These are phyloP conservation scores for Codiaeum variegatum DNA, from an alignment of 441 rosid species.

Conservation along the genomic window DNA sequence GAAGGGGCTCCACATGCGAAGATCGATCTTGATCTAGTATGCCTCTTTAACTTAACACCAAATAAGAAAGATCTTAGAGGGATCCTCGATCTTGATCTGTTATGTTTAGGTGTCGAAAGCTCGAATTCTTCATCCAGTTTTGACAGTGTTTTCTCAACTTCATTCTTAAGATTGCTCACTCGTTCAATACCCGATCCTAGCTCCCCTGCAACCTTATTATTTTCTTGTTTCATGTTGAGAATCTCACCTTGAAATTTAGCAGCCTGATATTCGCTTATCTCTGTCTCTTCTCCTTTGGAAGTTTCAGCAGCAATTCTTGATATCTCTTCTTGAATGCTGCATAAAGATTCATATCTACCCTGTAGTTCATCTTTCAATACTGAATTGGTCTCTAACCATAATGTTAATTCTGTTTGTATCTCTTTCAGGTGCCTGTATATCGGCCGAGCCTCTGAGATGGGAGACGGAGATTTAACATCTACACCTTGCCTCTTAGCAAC, in stretches of 20 bases:
- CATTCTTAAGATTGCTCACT: slow-evolving; percentile 40
- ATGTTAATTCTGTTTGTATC: slow-evolving; percentile 58
- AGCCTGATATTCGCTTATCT: slow-evolving; percentile 53
- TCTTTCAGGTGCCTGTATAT: slow-evolving; percentile 72
- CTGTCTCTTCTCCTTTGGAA: slow-evolving; percentile 28
- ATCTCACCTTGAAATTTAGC: slow-evolving; percentile 85
- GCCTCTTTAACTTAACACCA: slow-evolving; percentile 73
- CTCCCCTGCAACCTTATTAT: slow-evolving; percentile 55
- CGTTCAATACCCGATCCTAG: slow-evolving; percentile 47
- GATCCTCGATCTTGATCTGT: slow-evolving; percentile 45
- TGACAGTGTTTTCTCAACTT: slow-evolving; percentile 45
- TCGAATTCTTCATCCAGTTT: slow-evolving; percentile 57
- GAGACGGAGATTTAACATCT: slow-evolving; percentile 18
- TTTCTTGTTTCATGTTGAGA: slow-evolving; percentile 90
- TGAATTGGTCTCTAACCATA: slow-evolving; percentile 73
- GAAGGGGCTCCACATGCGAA: slow-evolving; percentile 61
- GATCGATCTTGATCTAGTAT: slow-evolving; percentile 36
- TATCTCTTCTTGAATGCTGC: slow-evolving; percentile 68
- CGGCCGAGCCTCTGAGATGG: slow-evolving; percentile 53
- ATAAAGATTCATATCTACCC: slow-evolving; percentile 45
- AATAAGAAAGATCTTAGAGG: slow-evolving; percentile 78
- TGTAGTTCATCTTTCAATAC: slow-evolving; percentile 67
- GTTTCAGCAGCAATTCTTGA: slow-evolving; percentile 34
- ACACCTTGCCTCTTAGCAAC: slow-evolving; percentile 22
- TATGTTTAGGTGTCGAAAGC: slow-evolving; percentile 30